Conservation (phyloP, 768 basidiomycete species). For the Hericium coralloides region DNA sequence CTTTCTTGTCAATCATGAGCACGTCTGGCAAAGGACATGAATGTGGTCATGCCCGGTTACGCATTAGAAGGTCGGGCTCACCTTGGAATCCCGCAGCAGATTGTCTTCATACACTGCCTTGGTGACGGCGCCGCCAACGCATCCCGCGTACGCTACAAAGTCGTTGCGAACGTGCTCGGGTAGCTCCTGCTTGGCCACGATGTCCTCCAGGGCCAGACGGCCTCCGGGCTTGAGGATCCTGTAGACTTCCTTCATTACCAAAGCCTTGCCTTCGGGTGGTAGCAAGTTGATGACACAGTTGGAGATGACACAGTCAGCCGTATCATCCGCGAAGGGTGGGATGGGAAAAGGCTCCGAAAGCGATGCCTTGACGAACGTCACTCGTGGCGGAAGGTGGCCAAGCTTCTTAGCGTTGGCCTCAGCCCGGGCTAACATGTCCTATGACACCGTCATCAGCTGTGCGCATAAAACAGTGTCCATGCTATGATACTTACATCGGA, state of each 20-base stretch:
- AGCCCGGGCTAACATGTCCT: neutral
- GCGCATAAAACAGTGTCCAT: neutral
- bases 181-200: slow-evolving; percentile 36
- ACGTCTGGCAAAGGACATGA: neutral
- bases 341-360: slow-evolving; percentile 37
- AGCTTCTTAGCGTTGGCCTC: neutral
- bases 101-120: slow-evolving; percentile 27
- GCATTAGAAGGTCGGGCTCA: neutral
- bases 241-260: slow-evolving; percentile 35
- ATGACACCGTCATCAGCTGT: no score
- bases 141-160: slow-evolving; percentile 32
- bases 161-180: slow-evolving; percentile 34
- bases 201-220: slow-evolving; percentile 41
- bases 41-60: neutral
- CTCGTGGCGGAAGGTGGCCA: neutral
- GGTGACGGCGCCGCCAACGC: slow-evolving; percentile 38
- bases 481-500: slow-evolving; percentile 29
- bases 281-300: slow-evolving; percentile 51
- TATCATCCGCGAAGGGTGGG: slow-evolving; percentile 25
- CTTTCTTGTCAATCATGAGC: neutral
- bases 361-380: slow-evolving; percentile 22
- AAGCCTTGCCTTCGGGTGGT: slow-evolving; percentile 30
- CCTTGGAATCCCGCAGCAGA: neutral
- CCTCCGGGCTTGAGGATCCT: slow-evolving; percentile 50
- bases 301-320: slow-evolving; percentile 47